Conservation (phyloP, 2,329 filamentous ascomycete species). For the Colletotrichum chlorophyti region DNA sequence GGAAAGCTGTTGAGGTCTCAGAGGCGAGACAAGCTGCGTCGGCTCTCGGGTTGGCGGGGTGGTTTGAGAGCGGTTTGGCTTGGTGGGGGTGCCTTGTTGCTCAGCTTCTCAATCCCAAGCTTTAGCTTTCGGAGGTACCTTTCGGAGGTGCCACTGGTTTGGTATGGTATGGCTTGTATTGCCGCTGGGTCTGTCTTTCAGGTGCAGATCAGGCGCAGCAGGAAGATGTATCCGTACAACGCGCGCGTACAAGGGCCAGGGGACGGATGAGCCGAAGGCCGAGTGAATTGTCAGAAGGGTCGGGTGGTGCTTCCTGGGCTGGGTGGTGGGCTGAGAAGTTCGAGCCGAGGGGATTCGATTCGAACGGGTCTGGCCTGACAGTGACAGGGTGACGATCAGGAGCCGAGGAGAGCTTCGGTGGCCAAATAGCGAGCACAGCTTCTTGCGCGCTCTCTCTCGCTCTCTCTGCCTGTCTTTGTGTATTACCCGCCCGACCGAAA, state of each 20-base stretch:
- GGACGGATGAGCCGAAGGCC: slow-evolving; percentile 23
- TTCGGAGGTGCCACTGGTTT: slow-evolving; percentile 23
- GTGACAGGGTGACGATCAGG: not conserved
- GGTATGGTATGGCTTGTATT: slow-evolving; percentile 11
- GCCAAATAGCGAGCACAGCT: no score
- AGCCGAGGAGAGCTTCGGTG: slow-evolving; percentile 11
- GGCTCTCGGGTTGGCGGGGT: slow-evolving; percentile 27
- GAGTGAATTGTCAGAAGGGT: slow-evolving; percentile 7
- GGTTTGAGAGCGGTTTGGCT: slow-evolving; percentile 12
- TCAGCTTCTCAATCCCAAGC: slow-evolving; percentile 22
- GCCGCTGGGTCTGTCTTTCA: slow-evolving; percentile 21
- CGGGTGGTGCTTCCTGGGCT: not conserved
- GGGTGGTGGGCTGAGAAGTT: slow-evolving; percentile 14
- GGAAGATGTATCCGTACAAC: slow-evolving; percentile 15
- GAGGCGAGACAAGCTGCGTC: slow-evolving; percentile 27
- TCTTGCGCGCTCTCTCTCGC: no score
- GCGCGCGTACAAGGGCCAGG: slow-evolving; percentile 19
- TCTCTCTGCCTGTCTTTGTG: no score
- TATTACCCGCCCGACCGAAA: slow-evolving; percentile 23
- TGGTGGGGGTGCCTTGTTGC: slow-evolving; percentile 21
- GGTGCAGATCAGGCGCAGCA: slow-evolving; percentile 26
- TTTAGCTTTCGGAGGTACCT: slow-evolving; percentile 9
- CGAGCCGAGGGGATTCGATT: slow-evolving; percentile 3
- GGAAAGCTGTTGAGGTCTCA: slow-evolving; percentile 29
- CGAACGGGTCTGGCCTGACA: no score